Evolutionary conservation across 768 basidiomycete species (phyloP), one percentile per base, ranked within the genome.

Genomic region (Tulasnella sp.): DNA sequence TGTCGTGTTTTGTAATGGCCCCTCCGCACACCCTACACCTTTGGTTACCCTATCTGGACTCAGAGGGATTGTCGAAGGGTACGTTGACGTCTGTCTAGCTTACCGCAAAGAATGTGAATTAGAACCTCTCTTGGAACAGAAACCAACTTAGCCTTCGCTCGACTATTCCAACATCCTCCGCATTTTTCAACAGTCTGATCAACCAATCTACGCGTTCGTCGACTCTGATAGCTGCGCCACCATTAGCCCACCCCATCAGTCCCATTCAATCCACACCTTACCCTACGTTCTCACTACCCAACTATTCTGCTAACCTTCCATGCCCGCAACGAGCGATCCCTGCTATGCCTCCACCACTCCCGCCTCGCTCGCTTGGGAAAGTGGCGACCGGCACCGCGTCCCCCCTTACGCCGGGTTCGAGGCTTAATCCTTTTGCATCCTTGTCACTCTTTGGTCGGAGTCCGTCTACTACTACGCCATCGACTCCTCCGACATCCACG

Each of bases 11-110:
- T 89, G 86, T 79, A 89, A 92, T 72, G 85, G 85, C 1, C 81
- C 85, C 19, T 84, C 87, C 31, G 81, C 80, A 64, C 58, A 78
- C 67, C 81, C 85, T 68, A 85, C 87, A 4, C 86, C 87, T 39
- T 82, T 94, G 15, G 86, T 94, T 3, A 94, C 94, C 0, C 83
- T 96, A 42, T 95, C 94, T 0, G 97, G 96, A 5, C 83, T 98
- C 36, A 85, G 96, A 29, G 96, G 94, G 7, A 86, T 84, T 4
- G 82, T 94, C 17, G 84, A 86, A 67, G 86, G 87, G 91, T 93
- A 83, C 76, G 88, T 84, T 77, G 76, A 34, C 54, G 38, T 17
- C 17, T 17, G 22, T 68, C 52, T 45, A 42, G 54, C 69, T 25
- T 42, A 22, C 58, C 79, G 17, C 39, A 75, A 25, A 37, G 75